phyloP scores from a whole-genome alignment of 1,284 basidiomycete genomes.

The Clitocybe nebularis region DNA sequence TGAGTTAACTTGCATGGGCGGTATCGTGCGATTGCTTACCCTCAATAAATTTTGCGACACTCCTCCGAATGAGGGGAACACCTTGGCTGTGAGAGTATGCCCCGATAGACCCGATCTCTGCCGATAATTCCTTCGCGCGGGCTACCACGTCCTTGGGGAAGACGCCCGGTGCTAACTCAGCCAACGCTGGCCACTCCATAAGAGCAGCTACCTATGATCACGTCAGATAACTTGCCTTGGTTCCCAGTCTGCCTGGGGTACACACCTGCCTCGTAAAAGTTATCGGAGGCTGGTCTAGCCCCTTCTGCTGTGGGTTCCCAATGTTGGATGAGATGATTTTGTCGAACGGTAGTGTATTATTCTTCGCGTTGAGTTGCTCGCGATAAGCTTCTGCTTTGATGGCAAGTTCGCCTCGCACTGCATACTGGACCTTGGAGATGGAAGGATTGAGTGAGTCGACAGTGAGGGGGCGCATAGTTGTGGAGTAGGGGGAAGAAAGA shows the following conservation, averaged over 20 bases:
- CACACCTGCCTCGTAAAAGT: conserved; percentile 90
- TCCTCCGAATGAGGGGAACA: conserved; percentile 82
- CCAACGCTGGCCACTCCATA: conserved; percentile 88
- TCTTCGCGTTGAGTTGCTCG: conserved; percentile 56
- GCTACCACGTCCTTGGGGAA: conserved; percentile 88
- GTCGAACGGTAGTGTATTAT: conserved; percentile 76
- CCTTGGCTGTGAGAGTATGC: conserved; percentile 98
- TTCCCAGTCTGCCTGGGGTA: conserved; percentile 2
- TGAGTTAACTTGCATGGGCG: too few relatives aligned
- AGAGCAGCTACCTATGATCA: conserved; percentile 74
- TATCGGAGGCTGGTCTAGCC: conserved; percentile 89
- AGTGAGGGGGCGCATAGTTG: conserved; percentile 55
- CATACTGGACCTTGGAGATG: conserved; percentile 89
- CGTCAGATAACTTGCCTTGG: too few relatives aligned
- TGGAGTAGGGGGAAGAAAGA: conserved; percentile 15
- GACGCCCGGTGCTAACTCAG: conserved; percentile 69
- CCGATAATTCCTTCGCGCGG: conserved; percentile 75
- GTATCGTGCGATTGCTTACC: conserved; percentile 53
- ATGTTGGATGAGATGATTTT: conserved; percentile 95
- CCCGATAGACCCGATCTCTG: conserved; percentile 92
- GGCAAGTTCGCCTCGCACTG: conserved; percentile 95
- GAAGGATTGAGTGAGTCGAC: conserved; percentile 76
- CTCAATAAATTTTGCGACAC: conserved; percentile 88
- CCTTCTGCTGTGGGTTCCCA: conserved; percentile 96
- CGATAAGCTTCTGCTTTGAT: conserved; percentile 88